Evolutionary conservation across 495 filamentous ascomycete species (phyloP), one percentile per base, ranked within the genome.

Genomic region (Patellaria atrata): DNA sequence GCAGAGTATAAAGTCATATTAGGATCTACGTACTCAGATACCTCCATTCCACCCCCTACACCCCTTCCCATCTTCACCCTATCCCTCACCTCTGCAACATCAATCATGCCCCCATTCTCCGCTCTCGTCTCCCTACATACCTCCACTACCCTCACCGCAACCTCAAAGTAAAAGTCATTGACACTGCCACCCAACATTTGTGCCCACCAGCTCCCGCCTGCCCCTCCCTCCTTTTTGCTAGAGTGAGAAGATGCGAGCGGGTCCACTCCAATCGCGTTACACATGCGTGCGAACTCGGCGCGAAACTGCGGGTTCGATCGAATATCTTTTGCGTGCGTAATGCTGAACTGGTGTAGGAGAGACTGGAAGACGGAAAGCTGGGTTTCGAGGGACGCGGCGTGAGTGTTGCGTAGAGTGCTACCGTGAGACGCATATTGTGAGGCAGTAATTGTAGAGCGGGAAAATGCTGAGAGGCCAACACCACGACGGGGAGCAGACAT

Each of bases 231-330:
- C 52, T 27, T 58, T 42, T 70, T 66, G 19, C 62, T 61, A 40
- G 64, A 28, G 17, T 72, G 44, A 63, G 62, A 48, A 73, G 82
- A 72, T 3, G 72, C 83, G 1, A 96, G 64, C 0, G 89, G 89
- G 54, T 97, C 91, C 5, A 97, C 86, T 8, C 89, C 89, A 47
- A 97, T 92, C 35, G 87, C 82, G 47, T 83, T 75, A 60, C 89
- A 97, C 91, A 97, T 96, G 45, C 87, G 81, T 4, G 89, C 89
- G 53, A 97, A 97, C 61, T 96, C 86, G 11, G 84, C 82, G 19
- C 91, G 82, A 58, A 97, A 97, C 0, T 72, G 75, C 8, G 91
- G 89, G 55, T 94, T 84, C 2, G 84, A 92, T 41, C 84, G 83
- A 44, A 97, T 97, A 49, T 85, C 86, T 51, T 85, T 84, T 40